Base-by-base conservation (phyloP, 176 grass and related monocot genomes). In the Rhynchospora tenuis region DNA sequence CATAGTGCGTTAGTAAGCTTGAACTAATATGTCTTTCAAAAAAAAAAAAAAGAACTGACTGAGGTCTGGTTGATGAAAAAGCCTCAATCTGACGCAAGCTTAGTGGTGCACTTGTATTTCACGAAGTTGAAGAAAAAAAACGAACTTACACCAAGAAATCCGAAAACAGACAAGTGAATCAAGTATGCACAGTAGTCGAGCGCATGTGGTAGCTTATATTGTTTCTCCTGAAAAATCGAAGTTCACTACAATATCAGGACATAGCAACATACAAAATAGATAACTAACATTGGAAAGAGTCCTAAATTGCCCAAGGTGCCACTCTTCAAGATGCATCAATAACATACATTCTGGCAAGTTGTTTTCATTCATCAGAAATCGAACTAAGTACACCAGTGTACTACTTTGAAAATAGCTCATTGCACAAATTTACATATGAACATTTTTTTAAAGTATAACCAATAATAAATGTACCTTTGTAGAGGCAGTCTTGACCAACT, bases 111-210 rank as follows among this genome's bases (percentile, higher is more conserved):
- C 38, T 44, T 45, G 33, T 0, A 4, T 20, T 69, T 20, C 9
- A 68, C 15, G 9, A 4, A 45, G 66, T 9, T 38, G 33, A 38
- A 4, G 2, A 3, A 38, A n/a, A 70, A 66, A 16, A 73, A 54
- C 43, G 50, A 79, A 54, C 46, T 95, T 95, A 98, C 96, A 90
- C 96, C 91, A 2, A 98, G 86, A 82, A 93, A 89, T 89, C 93
- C 96, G 46, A 95, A 95, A 24, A 91, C 85, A 0, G 93, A 88
- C 78, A 95, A 82, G 76, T 95, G 89, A 76, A 91, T 91, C 86
- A 95, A 65, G 80, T 98, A 95, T 66, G 91, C 87, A 89, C 64
- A 79, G 69, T 98, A 95, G 83, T 98, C 93, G 0, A 93, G 71
- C 76, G 58, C 83, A 65, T 66, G 68, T 28, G 88, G 86, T 56